A percentile compares a stretch with the other conserved stretches of the same genome.
phyloP scores from a whole-genome alignment of 306 rosid genomes.

The Heteromeles arbutifolia region DNA sequence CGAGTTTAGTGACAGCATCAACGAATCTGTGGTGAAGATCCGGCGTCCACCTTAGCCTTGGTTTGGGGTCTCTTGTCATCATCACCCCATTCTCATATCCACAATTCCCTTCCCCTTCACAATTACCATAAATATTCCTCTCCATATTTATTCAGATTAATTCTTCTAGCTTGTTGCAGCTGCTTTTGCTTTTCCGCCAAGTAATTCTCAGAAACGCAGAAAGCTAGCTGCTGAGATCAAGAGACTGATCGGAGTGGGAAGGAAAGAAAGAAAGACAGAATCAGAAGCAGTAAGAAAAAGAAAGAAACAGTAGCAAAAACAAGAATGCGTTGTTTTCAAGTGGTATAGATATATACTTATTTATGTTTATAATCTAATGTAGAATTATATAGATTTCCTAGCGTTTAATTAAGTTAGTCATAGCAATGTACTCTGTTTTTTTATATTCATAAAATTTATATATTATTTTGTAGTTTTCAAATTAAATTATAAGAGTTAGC shows the following conservation, averaged over 20 bases:
- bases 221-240: background rate
- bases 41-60: conserved; percentile 89
- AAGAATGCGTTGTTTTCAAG: conserved; percentile 9
- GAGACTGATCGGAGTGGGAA: background rate
- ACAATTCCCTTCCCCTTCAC: conserved; percentile 33
- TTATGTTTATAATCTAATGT: too few relatives aligned
- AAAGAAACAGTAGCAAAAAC: background rate
- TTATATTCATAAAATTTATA: too few relatives aligned
- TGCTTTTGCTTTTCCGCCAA: background rate
- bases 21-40: conserved; percentile 91
- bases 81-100: conserved; percentile 54
- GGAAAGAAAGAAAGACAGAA: background rate
- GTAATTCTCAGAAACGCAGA: background rate
- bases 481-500: too few relatives aligned
- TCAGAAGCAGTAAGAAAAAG: background rate
- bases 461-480: too few relatives aligned
- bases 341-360: background rate
- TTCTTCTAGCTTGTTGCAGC: background rate
- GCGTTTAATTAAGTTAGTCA: too few relatives aligned
- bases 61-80: conserved; percentile 93
- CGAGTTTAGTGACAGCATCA: conserved; percentile 92
- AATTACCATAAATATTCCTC: background rate
- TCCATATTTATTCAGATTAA: conserved; percentile 7
- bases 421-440: too few relatives aligned
- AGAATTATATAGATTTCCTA: too few relatives aligned